Base-by-base conservation (phyloP, 805 yeast genomes). In the Yarrowia sp. region DNA sequence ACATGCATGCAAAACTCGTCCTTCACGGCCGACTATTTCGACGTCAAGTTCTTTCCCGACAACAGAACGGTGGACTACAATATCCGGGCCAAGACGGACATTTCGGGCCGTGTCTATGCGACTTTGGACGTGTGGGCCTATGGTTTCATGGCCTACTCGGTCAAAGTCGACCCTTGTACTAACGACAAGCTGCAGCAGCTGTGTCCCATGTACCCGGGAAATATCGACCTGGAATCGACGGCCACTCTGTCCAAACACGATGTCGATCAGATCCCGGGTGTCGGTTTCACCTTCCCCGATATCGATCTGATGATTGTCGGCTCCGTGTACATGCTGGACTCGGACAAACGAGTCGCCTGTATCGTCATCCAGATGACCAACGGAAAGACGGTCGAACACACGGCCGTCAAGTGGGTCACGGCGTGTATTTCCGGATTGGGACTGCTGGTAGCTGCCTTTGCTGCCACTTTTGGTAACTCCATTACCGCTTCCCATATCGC, bases 401-500 rank as follows among this genome's bases (percentile, higher is more conserved):
- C 83, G 2, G 89, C 89, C 69, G 92, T 88, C 66, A 88, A 89
- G 76, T 92, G 98, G 98, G 96, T 90, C 48, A 90, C 97, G 31
- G 98, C 98, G 1, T 87, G 88, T 15, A 80, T 92, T 71, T 91
- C 96, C 1, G 98, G 98, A 67, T 75, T 90, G 35, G 97, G 97
- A 14, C 76, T 92, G 66, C 76, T 92, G 55, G 81, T 87, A n/a
- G 89, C 96, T n/a, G 92, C 96, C 4, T 68, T 88, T 14, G 79
- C 91, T 67, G 86, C 96, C 5, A 83, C 92, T 5, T 87, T 88
- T 74, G 97, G 97, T 65, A 89, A 89, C 75, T 89, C 96, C 8
- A 86, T 87, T 65, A 91, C 97, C 6, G 96, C 99, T 2, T 92
- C 97, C 5, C 98, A 95, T 74, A 92, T 95, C 73, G 97, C 98